These are phyloP conservation scores for Ceratocystis cubensis DNA, from an alignment of 2,329 filamentous ascomycete genomes.

Conservation along the genomic window DNA sequence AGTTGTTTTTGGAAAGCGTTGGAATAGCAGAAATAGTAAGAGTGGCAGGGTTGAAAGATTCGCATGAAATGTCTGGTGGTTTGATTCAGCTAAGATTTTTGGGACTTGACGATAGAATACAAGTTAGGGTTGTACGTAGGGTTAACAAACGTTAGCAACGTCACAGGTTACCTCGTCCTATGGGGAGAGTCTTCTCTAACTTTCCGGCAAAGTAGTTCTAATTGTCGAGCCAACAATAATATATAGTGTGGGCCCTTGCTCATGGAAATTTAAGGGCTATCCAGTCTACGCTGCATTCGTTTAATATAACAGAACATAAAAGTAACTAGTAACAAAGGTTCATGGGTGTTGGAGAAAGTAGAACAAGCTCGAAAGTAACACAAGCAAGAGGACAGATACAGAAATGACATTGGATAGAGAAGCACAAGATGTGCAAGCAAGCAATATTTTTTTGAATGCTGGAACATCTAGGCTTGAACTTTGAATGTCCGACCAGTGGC, in stretches of 20 bases:
- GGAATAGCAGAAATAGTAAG: neutral
- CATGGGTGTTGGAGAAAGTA: neutral
- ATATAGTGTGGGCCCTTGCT: too few species aligned
- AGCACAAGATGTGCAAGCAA: conserved; percentile 13
- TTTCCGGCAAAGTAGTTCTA: neutral
- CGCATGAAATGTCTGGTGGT: neutral
- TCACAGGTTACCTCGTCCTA: neutral
- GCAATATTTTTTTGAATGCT: conserved; percentile 24
- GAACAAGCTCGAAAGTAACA: conserved; percentile 1
- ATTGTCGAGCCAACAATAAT: neutral
- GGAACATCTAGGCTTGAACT: conserved; percentile 30
- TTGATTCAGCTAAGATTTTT: neutral
- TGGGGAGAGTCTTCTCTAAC: neutral
- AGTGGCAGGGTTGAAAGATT: neutral
- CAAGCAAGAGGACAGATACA: conserved; percentile 11
- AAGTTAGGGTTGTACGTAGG: neutral
- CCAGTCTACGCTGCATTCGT: neutral
- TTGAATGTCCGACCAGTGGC: conserved; percentile 90
- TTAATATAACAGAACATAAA: neutral
- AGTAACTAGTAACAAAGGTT: conserved; percentile 3
- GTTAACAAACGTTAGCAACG: neutral
- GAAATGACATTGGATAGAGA: conserved; percentile 9
- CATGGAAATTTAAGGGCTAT: too few species aligned
- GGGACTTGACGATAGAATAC: neutral
- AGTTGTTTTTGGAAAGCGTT: neutral